Base-by-base conservation (phyloP, 2,329 filamentous ascomycete species). In the Aspergillus piperis region DNA sequence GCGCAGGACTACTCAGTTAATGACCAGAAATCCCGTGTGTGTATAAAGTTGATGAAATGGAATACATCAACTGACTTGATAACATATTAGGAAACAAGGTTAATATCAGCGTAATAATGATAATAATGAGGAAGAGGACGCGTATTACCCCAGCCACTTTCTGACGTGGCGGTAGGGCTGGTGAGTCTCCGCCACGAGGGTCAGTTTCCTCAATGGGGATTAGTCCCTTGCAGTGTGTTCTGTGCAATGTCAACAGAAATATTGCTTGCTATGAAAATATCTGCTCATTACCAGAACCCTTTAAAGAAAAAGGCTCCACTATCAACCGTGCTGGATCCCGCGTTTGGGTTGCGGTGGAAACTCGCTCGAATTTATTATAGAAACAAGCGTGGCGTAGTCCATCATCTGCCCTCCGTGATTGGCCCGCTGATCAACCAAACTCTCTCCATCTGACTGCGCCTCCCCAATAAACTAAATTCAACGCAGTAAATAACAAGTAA, bases 371-470 rank as follows among this genome's bases (percentile, higher is more conserved):
- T 48, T 48, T 23, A 51, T 54, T 54, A 69, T 71, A 71, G 69
- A 68, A 71, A 63, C 68, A 60, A 64, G 62, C 66, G 68, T 70
- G 68, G 68, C 64, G 67, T 66, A 65, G 66, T 38, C 44, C 42
- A 54, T 50, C 6, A 15, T 5, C 8, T 3, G 3, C 4, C 3
- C 11, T 27, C 6, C 15, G 23, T 68, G 52, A 69, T 68, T 69
- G 65, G 67, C 5, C 39, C n/a, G 51, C 15, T 38, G 54, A 53
- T 60, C 57, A 3, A 30, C 21, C 27, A 36, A 32, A 52, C 21
- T 38, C 11, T 38, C 7, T 41, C 25, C 27, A 21, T 36, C 39
- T 47, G 49, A 61, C 25, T 60, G 38, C 47, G 47, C 50, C 54
- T 48, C 56, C 57, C 68, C 65, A 49, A 50, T 32, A 27, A 27